These are phyloP conservation scores for Pythium dissotocum DNA, from an alignment of 352 stramenopile genomes.

Conservation along the genomic window DNA sequence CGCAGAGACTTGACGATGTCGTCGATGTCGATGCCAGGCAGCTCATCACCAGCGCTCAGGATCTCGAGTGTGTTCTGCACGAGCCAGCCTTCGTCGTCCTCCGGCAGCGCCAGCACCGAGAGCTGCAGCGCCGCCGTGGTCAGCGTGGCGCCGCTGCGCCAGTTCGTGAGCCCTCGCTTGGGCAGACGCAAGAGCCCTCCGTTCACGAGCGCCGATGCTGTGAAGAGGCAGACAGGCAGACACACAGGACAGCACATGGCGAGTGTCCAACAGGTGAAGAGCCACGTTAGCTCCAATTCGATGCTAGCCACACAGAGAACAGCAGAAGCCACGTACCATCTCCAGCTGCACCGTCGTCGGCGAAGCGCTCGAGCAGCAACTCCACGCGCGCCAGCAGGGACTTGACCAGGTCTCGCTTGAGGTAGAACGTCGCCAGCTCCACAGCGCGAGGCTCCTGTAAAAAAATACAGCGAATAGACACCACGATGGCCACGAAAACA, in stretches of 20 bases:
- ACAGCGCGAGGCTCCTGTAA: constrained; percentile 31
- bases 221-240: constrained; percentile 3
- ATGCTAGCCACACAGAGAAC: background rate
- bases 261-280: background rate
- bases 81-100: constrained; percentile 41
- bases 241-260: background rate
- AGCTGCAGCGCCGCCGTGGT: constrained; percentile 28
- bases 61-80: constrained; percentile 67
- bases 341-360: constrained; percentile 34
- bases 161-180: constrained; percentile 45
- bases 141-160: constrained; percentile 29
- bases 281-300: background rate
- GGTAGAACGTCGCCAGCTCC: constrained; percentile 42
- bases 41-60: constrained; percentile 33
- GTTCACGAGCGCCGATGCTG: constrained; percentile 33
- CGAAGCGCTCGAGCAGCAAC: constrained; percentile 49
- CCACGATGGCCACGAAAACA: background rate
- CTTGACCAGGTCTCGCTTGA: constrained; percentile 75
- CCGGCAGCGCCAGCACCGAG: constrained; percentile 50
- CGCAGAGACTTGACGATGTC: constrained; percentile 10
- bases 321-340: constrained; percentile 18
- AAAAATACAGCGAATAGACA: background rate
- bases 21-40: constrained; percentile 18
- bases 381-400: constrained; percentile 58
- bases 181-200: constrained; percentile 44